phyloP scores from a whole-genome alignment of 257 asterid species.

The Salvia hispanica region DNA sequence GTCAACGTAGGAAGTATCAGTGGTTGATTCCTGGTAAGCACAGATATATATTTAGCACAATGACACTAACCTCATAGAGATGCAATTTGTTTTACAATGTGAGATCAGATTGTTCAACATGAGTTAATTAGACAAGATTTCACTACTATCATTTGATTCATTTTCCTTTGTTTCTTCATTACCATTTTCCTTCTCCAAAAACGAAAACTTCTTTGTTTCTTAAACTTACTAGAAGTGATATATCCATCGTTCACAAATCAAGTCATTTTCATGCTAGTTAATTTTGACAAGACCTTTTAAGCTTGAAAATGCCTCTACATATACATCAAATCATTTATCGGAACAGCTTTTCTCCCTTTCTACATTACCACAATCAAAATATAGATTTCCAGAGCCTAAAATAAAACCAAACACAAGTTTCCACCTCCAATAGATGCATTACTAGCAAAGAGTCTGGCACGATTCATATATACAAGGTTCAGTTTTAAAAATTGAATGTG shows the following conservation, averaged over 20 bases:
- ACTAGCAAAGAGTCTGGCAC: not conserved
- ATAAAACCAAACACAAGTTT: not conserved
- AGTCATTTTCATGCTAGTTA: not conserved
- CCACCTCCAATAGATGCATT: not conserved
- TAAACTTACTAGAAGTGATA: too few relatives aligned
- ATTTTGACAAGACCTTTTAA: not conserved
- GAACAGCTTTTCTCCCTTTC: too few relatives aligned
- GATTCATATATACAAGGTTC: not conserved
- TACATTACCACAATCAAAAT: not conserved
- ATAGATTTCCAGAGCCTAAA: not conserved
- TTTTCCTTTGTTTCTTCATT: too few relatives aligned
- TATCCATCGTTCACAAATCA: not conserved
- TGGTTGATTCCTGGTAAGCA: conserved; percentile 55
- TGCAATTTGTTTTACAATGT: conserved; percentile 16
- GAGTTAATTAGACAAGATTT: not conserved
- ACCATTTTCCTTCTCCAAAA: too few relatives aligned
- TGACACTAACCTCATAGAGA: not conserved
- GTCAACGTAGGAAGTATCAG: conserved; percentile 46
- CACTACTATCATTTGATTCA: not conserved
- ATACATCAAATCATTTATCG: not conserved
- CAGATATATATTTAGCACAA: conserved; percentile 1
- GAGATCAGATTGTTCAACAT: conserved; percentile 18
- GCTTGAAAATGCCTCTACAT: not conserved
- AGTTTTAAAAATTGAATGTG: not conserved
- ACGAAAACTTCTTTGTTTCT: not conserved